Conservation (phyloP, 352 stramenopile genomes). For the Phytophthora macrochlamydospora region DNA sequence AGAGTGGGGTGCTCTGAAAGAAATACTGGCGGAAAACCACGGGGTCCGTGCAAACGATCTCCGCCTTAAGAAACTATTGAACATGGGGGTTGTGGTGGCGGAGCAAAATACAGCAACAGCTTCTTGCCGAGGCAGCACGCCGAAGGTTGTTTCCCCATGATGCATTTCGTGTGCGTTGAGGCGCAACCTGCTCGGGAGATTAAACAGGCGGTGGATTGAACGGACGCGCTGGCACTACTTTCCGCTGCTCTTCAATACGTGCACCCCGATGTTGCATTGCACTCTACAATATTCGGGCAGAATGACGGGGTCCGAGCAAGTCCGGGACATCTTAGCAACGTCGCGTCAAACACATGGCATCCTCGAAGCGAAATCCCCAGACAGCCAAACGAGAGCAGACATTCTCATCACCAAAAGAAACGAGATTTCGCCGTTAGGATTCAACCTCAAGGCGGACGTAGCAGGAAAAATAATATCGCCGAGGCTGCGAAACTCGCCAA, state of each 20-base stretch:
- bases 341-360: not conserved
- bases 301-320: slow-evolving; percentile 12
- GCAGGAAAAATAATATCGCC: slow-evolving; percentile 8
- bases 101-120: slow-evolving; percentile 5
- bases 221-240: slow-evolving; percentile 1
- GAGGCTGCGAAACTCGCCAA: slow-evolving; percentile 7
- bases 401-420: slow-evolving; percentile 9
- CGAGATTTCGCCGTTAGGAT: slow-evolving; percentile 5
- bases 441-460: slow-evolving; percentile 8
- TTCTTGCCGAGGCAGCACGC: not conserved
- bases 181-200: slow-evolving; percentile 7
- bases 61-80: not conserved
- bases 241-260: slow-evolving; percentile 8
- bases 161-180: slow-evolving; percentile 8
- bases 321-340: not conserved
- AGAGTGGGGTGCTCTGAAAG: slow-evolving; percentile 10
- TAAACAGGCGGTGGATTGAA: slow-evolving; percentile 2
- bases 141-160: slow-evolving; percentile 6
- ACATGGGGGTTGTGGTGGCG: slow-evolving; percentile 1
- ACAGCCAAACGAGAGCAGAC: slow-evolving; percentile 9
- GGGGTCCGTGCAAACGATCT: slow-evolving; percentile 1
- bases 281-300: slow-evolving; percentile 5
- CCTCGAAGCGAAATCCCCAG: slow-evolving; percentile 6
- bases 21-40: slow-evolving; percentile 1
- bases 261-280: slow-evolving; percentile 1